Percentiles rank a stretch among this genome's conserved stretches.
These are phyloP conservation scores for Aspergillus felis DNA, from an alignment of 2,329 filamentous ascomycete species.

Conservation along the genomic window DNA sequence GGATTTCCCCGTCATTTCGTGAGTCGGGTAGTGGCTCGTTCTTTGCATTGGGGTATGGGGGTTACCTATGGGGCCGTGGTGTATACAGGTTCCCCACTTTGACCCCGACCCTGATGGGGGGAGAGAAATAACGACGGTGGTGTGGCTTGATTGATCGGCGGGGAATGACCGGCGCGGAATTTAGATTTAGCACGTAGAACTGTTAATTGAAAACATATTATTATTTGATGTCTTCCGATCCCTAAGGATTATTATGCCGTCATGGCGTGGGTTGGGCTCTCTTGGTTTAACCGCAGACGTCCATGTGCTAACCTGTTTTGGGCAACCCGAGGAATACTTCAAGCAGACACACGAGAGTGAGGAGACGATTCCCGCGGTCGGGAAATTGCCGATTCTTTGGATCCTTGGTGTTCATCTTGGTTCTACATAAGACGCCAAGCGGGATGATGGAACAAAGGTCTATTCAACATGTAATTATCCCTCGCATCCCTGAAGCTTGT, in stretches of 20 bases:
- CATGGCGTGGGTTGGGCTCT: constrained; percentile 1
- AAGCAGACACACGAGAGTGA: no score
- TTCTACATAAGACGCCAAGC: neutral
- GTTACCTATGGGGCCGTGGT: neutral
- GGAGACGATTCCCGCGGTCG: neutral
- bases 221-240: neutral
- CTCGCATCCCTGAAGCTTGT: constrained; percentile 2
- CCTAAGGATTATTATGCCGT: constrained; percentile 5
- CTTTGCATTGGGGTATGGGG: neutral
- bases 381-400: neutral
- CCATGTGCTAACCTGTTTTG: constrained; percentile 13
- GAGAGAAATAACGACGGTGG: neutral
- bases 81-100: neutral
- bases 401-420: neutral
- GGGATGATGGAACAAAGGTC: neutral
- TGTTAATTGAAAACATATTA: neutral
- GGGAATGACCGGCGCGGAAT: neutral
- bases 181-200: neutral
- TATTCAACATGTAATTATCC: neutral
- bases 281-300: neutral
- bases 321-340: constrained; percentile 13
- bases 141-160: constrained; percentile 2
- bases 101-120: neutral
- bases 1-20: constrained; percentile 2
- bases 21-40: neutral